Conservation (phyloP, 2,329 filamentous ascomycete genomes). For the Diaporthe sp. region DNA sequence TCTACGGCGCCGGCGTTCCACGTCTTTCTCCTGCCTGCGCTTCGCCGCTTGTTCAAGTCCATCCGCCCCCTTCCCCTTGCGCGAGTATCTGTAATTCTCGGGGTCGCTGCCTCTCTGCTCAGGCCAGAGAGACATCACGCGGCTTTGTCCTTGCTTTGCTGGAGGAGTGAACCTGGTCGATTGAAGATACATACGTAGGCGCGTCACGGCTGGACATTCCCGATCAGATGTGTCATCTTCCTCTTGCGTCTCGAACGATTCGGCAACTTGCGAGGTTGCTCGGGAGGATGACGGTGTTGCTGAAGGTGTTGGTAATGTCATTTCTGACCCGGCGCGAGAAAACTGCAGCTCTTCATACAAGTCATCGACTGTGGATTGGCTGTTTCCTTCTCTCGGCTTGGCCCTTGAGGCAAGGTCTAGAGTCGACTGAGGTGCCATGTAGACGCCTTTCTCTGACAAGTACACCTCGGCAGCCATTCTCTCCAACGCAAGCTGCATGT, state of each 20-base stretch:
- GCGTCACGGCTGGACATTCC: conserved; percentile 50
- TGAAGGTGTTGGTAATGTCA: conserved; percentile 36
- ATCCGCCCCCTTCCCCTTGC: conserved; percentile 22
- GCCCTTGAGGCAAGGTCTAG: conserved; percentile 30
- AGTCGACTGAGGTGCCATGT: conserved; percentile 16
- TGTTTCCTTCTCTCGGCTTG: background rate
- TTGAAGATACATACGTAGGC: conserved; percentile 53
- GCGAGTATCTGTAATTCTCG: conserved; percentile 49
- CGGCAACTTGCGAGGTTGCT: conserved; percentile 37
- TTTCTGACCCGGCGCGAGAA: conserved; percentile 33
- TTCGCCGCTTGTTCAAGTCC: conserved; percentile 20
- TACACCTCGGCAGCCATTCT: conserved; percentile 40
- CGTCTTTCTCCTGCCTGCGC: conserved; percentile 42
- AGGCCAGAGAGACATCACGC: conserved; percentile 53
- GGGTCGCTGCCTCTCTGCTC: conserved; percentile 52
- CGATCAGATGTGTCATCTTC: background rate
- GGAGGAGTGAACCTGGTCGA: conserved; percentile 49
- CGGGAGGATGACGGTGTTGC: conserved; percentile 38
- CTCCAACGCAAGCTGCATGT: conserved; percentile 38
- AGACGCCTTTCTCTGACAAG: conserved; percentile 36
- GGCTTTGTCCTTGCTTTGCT: conserved; percentile 44
- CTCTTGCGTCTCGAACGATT: conserved; percentile 11
- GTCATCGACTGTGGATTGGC: background rate
- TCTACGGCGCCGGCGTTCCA: conserved; percentile 46
- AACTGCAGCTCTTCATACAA: background rate